Evolutionary conservation across 2,329 filamentous ascomycete species (phyloP).

Genomic region (Anthostomella pinea): DNA sequence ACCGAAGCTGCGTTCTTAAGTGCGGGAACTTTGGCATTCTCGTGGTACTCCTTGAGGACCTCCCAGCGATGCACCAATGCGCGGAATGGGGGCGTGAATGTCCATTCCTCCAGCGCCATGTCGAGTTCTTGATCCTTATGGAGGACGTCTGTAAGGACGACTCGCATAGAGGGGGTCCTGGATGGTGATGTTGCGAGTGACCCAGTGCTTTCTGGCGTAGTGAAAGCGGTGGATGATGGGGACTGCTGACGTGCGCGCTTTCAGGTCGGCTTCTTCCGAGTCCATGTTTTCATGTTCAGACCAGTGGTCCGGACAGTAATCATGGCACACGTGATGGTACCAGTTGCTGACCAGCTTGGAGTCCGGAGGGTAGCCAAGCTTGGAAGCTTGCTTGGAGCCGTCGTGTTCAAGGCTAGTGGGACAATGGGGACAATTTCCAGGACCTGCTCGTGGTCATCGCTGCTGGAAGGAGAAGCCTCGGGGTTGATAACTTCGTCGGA

Average conservation of each 20-base stretch:
- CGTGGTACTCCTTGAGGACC: constrained; percentile 17
- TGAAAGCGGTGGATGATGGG: constrained; percentile 34
- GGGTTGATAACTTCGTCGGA: neutral
- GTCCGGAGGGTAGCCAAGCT: neutral
- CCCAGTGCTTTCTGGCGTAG: constrained; percentile 29
- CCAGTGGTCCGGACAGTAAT: constrained; percentile 28
- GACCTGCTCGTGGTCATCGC: neutral
- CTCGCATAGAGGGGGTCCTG: constrained; percentile 31
- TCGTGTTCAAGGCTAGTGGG: neutral
- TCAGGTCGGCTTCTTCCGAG: constrained; percentile 27
- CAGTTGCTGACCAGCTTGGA: constrained; percentile 19
- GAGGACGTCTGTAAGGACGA: constrained; percentile 28
- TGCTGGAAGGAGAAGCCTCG: neutral
- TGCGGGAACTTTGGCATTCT: neutral
- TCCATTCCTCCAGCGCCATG: constrained; percentile 32
- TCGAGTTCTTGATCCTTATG: constrained; percentile 35
- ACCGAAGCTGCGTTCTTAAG: constrained; percentile 13
- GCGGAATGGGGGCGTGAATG: constrained; percentile 32
- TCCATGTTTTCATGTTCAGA: constrained; percentile 27
- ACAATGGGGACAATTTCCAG: neutral
- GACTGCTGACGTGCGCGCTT: constrained; percentile 15
- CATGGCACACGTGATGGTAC: constrained; percentile 23
- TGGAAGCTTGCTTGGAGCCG: neutral
- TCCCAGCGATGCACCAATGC: constrained; percentile 38
- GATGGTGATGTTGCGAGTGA: constrained; percentile 31